Evolutionary conservation across 108 stramenopile genomes (phyloP).

Genomic region (Skeletonema tropicum): DNA sequence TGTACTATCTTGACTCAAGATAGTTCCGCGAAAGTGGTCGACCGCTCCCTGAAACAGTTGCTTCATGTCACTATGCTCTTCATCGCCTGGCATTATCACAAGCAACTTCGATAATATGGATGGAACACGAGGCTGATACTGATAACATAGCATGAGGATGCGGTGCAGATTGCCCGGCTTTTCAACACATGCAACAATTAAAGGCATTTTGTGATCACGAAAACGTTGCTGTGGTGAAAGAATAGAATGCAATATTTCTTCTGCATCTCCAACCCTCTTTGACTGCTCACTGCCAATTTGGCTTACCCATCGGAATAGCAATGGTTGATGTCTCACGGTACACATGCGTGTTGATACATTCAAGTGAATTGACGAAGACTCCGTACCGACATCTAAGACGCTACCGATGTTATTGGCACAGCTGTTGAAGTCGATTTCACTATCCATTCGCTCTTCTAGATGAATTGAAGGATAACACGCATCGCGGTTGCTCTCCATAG

Average conservation of each 20-base stretch:
- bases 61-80: neutral
- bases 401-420: neutral
- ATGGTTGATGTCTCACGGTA: constrained; percentile 46
- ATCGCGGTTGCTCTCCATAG: constrained; percentile 43
- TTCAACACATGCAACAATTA: constrained; percentile 48
- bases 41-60: constrained; percentile 37
- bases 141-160: constrained; percentile 42
- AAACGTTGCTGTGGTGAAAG: neutral
- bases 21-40: constrained; percentile 29
- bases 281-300: neutral
- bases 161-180: constrained; percentile 51
- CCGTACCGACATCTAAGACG: too few relatives aligned
- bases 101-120: constrained; percentile 20
- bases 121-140: constrained; percentile 4
- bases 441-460: constrained; percentile 19
- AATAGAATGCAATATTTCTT: neutral
- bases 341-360: constrained; percentile 47
- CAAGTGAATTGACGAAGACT: constrained; percentile 12
- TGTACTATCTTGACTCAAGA: constrained; percentile 9
- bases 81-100: constrained; percentile 25
- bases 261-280: neutral
- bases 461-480: constrained; percentile 47
- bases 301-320: constrained; percentile 36
- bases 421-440: neutral
- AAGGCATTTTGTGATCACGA: constrained; percentile 4